These are phyloP conservation scores for Starmerella vitae DNA, from an alignment of 805 yeast genomes.

Conservation along the genomic window DNA sequence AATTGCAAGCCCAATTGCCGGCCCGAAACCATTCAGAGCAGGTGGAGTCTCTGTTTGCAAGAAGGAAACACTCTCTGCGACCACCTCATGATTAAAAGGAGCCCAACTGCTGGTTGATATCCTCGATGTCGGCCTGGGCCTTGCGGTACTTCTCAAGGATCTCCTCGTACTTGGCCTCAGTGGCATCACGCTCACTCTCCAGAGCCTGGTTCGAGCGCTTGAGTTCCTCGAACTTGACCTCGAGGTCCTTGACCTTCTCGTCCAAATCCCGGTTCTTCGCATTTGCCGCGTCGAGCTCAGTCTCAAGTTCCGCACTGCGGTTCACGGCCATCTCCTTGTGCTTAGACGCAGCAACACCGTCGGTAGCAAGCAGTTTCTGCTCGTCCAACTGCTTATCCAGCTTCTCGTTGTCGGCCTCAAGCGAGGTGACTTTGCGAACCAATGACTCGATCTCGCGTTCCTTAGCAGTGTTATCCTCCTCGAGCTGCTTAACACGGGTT, in stretches of 20 bases:
- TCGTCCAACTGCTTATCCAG: constrained; percentile 61
- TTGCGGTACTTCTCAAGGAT: constrained; percentile 64
- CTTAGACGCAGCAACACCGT: constrained; percentile 74
- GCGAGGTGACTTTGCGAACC: constrained; percentile 77
- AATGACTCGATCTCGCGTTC: constrained; percentile 91
- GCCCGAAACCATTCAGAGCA: too few species aligned
- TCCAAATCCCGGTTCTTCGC: constrained; percentile 84
- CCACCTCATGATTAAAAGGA: constrained; percentile 27
- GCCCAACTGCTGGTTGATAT: constrained; percentile 92
- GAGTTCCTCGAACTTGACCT: constrained; percentile 88
- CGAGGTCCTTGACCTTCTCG: constrained; percentile 86
- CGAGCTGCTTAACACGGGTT: constrained; percentile 71
- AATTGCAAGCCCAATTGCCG: too few species aligned
- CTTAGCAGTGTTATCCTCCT: constrained; percentile 81
- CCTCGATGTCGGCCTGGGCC: constrained; percentile 89
- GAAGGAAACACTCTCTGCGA: background rate
- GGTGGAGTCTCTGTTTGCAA: too few species aligned
- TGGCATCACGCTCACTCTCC: constrained; percentile 81
- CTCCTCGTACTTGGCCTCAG: constrained; percentile 86
- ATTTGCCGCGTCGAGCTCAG: constrained; percentile 82
- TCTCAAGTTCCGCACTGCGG: constrained; percentile 79
- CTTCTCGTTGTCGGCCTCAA: constrained; percentile 67
- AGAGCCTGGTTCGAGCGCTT: constrained; percentile 86
- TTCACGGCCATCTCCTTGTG: constrained; percentile 82
- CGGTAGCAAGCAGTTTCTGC: constrained; percentile 78